These are phyloP conservation scores for Sporopachydermia quercuum DNA, from an alignment of 805 yeast genomes.

Conservation along the genomic window DNA sequence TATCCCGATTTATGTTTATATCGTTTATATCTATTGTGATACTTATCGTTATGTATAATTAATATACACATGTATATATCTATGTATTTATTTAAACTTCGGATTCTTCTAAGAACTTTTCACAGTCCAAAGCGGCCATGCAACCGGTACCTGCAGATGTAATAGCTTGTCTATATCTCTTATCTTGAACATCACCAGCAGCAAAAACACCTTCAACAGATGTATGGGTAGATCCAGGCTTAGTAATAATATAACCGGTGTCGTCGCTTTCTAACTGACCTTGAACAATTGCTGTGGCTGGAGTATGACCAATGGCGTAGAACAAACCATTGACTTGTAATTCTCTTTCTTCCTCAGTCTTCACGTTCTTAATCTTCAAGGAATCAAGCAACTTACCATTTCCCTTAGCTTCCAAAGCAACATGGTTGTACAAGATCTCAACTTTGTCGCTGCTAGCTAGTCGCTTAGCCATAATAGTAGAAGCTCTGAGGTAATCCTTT, in stretches of 20 bases:
- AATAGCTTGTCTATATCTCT: conserved; percentile 94
- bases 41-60: too few species aligned
- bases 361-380: conserved; percentile 52
- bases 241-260: conserved; percentile 76
- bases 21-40: too few species aligned
- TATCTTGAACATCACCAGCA: conserved; percentile 98
- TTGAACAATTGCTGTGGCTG: conserved; percentile 76
- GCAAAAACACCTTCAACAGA: conserved; percentile 88
- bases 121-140: conserved; percentile 97
- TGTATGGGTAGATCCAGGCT: conserved; percentile 80
- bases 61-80: too few species aligned
- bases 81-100: conserved; percentile 13
- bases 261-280: conserved; percentile 75
- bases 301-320: conserved; percentile 96
- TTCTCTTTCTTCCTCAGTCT: conserved; percentile 53
- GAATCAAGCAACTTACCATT: conserved; percentile 69
- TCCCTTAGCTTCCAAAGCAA: conserved; percentile 81
- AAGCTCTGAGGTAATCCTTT: conserved; percentile 89
- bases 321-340: conserved; percentile 80
- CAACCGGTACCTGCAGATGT: conserved; percentile 99
- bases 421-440: conserved; percentile 80
- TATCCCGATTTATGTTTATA: too few species aligned
- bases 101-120: conserved; percentile 58
- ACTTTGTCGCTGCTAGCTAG: conserved; percentile 72
- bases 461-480: conserved; percentile 94